These are phyloP conservation scores for Daldinia vernicosa DNA, from an alignment of 495 filamentous ascomycete genomes.

Conservation along the genomic window DNA sequence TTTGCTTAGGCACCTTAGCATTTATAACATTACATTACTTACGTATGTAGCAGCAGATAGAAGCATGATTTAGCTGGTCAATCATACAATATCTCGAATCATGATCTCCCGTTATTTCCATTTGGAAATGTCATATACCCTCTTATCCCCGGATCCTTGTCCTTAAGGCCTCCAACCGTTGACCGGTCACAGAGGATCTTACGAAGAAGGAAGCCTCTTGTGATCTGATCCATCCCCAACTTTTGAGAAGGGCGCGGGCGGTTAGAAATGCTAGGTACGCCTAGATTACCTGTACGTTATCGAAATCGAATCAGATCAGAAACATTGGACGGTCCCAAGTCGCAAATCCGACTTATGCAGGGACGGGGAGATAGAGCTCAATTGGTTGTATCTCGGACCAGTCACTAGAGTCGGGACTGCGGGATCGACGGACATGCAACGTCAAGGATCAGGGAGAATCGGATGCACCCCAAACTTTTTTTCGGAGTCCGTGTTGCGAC, in stretches of 20 bases:
- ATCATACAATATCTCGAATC: constrained; percentile 3
- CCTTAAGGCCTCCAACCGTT: constrained; percentile 6
- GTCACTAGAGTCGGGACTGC: constrained; percentile 33
- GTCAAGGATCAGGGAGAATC: constrained; percentile 38
- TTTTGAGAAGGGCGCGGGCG: constrained; percentile 22
- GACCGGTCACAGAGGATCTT: constrained; percentile 21
- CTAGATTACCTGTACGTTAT: constrained; percentile 36
- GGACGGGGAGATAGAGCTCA: constrained; percentile 28
- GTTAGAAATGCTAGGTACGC: constrained; percentile 5
- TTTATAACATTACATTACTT: neutral
- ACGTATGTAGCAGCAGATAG: neutral
- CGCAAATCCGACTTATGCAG: constrained; percentile 41
- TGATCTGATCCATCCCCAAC: constrained; percentile 23
- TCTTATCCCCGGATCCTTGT: neutral
- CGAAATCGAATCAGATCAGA: constrained; percentile 42
- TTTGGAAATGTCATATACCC: neutral
- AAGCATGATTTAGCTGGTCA: neutral
- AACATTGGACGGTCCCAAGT: constrained; percentile 44
- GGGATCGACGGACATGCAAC: constrained; percentile 44
- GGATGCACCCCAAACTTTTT: constrained; percentile 29
- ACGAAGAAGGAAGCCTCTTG: constrained; percentile 12
- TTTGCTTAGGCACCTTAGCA: constrained; percentile 17
- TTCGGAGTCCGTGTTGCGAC: constrained; percentile 38
- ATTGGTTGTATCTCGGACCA: constrained; percentile 31
- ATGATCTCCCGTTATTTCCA: constrained; percentile 9